These are phyloP conservation scores for Trypethelium eluteriae DNA, from an alignment of 495 filamentous ascomycete species.

Conservation along the genomic window DNA sequence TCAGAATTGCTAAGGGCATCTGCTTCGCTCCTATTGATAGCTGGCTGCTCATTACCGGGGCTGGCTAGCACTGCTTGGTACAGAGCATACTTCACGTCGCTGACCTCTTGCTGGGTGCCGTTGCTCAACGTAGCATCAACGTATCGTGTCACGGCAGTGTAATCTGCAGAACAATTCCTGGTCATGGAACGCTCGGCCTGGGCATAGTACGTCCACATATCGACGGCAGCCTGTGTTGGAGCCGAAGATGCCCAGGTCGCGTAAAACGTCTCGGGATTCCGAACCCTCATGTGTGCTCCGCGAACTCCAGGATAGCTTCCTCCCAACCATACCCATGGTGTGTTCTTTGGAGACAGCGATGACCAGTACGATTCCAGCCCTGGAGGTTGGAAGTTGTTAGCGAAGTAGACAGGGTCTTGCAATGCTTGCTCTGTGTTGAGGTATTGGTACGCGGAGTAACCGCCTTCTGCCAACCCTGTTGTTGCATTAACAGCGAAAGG, in stretches of 20 bases:
- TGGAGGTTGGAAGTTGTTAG: conserved; percentile 16
- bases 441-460: conserved; percentile 20
- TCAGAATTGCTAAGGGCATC: conserved; percentile 41
- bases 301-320: conserved; percentile 54
- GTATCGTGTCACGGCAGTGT: conserved; percentile 36
- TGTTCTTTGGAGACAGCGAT: conserved; percentile 17
- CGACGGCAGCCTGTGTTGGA: conserved; percentile 45
- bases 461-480: conserved; percentile 13
- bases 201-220: conserved; percentile 53
- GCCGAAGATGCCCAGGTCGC: conserved; percentile 51
- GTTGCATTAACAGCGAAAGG: conserved; percentile 11
- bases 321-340: conserved; percentile 55
- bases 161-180: conserved; percentile 45
- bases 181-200: conserved; percentile 49
- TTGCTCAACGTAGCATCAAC: conserved; percentile 17
- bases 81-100: conserved; percentile 15
- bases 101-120: conserved; percentile 15
- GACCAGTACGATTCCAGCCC: conserved; percentile 15
- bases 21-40: conserved; percentile 8
- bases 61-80: conserved; percentile 15
- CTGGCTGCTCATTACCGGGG: conserved; percentile 11
- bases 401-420: conserved; percentile 21
- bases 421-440: conserved; percentile 18
- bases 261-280: conserved; percentile 52
- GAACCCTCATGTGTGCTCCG: conserved; percentile 46